phyloP scores from a whole-genome alignment of 2,329 filamentous ascomycete species.

The Fusarium xylarioides region DNA sequence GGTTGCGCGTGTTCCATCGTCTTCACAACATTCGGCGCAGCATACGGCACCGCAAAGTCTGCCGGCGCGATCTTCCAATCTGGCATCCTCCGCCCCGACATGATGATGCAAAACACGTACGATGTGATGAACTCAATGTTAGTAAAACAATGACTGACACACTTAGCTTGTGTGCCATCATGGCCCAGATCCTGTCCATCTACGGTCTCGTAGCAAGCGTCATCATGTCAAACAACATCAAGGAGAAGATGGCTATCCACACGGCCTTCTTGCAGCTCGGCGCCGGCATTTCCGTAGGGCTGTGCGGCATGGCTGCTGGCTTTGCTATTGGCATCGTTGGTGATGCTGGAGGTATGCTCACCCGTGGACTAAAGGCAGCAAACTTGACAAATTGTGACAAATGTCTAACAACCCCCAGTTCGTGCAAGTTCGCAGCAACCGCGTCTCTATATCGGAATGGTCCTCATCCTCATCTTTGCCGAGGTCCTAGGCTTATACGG shows the following conservation, averaged over 20 bases:
- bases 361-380: not conserved
- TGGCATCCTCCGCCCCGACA: constrained; percentile 55
- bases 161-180: constrained; percentile 53
- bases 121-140: not conserved
- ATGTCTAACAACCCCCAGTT: constrained; percentile 42
- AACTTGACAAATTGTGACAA: not conserved
- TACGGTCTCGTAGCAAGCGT: constrained; percentile 57
- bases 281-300: constrained; percentile 54
- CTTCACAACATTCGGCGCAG: constrained; percentile 60
- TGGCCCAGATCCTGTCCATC: constrained; percentile 59
- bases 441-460: constrained; percentile 57
- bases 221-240: constrained; percentile 54
- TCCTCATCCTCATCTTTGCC: constrained; percentile 59
- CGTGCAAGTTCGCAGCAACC: constrained; percentile 59
- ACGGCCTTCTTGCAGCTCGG: constrained; percentile 56
- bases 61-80: constrained; percentile 55
- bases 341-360: constrained; percentile 51
- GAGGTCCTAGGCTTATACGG: constrained; percentile 58
- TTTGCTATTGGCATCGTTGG: constrained; percentile 59
- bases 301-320: constrained; percentile 57
- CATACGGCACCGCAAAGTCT: constrained; percentile 56
- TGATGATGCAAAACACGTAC: constrained; percentile 55
- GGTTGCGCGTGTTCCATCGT: constrained; percentile 57
- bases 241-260: constrained; percentile 54
- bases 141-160: constrained; percentile 8